Evolutionary conservation across 2,329 filamentous ascomycete species (phyloP), one percentile per base, ranked within the genome.

Genomic region (Fusarium musae): DNA sequence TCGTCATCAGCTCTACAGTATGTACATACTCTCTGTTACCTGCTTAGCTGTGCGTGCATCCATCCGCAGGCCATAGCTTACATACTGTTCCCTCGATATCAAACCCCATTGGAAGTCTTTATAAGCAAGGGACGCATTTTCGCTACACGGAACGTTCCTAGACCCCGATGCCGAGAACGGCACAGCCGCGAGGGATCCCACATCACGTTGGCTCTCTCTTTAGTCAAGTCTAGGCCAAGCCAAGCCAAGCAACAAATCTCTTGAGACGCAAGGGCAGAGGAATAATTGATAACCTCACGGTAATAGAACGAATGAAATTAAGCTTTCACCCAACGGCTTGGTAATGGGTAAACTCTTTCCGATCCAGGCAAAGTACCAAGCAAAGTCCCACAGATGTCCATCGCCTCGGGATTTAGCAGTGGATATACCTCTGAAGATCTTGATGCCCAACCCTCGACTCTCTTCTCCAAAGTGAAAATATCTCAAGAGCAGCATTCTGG

Each of bases 261-360:
- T 4, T 36, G 34, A 44, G 50, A 37, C 43, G 34, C 49, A 52
- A 57, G 49, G 66, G 61, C 50, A 46, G 34, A 16, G 19, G 10
- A 52, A 58, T 36, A 32, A 28, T 50, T 17, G 23, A 36, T 43
- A 39, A 17, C 32, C n/a, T 39, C n/a, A 43, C 43, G 59, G 49
- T 37, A 49, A 52, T 40, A 58, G 26, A 44, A 60, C 9, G 16
- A 34, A 59, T 44, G 43, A 44, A 23, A 68, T 59, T 73, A 72
- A 73, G 58, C 70, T 68, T 73, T 74, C 66, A 32, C 58, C 70
- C 70, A 66, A 74, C 43, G 42, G 58, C 50, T 47, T 67, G 65
- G 58, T 52, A 52, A 52, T 40, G 50, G 56, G 49, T 52, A 39
- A 34, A 28, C 32, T 36, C 49, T 52, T 30, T 37, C 32, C 23